Conservation (phyloP, 2,329 filamentous ascomycete genomes). For the Penicillium olsonii region DNA sequence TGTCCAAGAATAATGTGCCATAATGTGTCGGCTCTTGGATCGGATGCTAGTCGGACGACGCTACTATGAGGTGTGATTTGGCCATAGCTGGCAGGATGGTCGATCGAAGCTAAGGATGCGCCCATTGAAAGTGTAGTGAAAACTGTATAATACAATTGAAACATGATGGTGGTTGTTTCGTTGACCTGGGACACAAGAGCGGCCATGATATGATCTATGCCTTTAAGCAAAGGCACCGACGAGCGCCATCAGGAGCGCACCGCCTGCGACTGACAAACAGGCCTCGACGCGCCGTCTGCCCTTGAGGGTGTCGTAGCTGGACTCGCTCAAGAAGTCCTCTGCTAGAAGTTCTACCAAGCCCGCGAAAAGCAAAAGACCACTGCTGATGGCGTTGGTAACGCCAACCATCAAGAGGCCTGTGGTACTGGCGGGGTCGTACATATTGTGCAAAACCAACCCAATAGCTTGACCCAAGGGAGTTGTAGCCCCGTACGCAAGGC, state of each 20-base stretch:
- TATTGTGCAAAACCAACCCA: conserved; percentile 71
- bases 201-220: background rate
- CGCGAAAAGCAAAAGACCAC: conserved; percentile 77
- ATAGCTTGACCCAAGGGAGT: conserved; percentile 84
- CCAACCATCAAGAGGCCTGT: conserved; percentile 79
- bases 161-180: background rate
- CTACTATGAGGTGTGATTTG: background rate
- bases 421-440: conserved; percentile 78
- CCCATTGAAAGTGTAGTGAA: too few relatives aligned
- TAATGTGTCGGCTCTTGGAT: background rate
- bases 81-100: background rate
- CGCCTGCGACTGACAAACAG: conserved; percentile 61
- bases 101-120: too few relatives aligned
- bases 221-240: conserved; percentile 65
- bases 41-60: background rate
- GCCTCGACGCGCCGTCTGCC: conserved; percentile 63
- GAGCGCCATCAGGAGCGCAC: conserved; percentile 64
- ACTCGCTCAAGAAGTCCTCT: conserved; percentile 75
- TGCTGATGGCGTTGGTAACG: conserved; percentile 83
- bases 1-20: too few relatives aligned
- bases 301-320: conserved; percentile 61
- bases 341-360: conserved; percentile 81
- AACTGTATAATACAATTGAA: background rate
- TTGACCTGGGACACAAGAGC: conserved; percentile 1
- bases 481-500: conserved; percentile 64